These are phyloP conservation scores for Aspergillus intermedius DNA, from an alignment of 2,329 filamentous ascomycete species.

Conservation along the genomic window DNA sequence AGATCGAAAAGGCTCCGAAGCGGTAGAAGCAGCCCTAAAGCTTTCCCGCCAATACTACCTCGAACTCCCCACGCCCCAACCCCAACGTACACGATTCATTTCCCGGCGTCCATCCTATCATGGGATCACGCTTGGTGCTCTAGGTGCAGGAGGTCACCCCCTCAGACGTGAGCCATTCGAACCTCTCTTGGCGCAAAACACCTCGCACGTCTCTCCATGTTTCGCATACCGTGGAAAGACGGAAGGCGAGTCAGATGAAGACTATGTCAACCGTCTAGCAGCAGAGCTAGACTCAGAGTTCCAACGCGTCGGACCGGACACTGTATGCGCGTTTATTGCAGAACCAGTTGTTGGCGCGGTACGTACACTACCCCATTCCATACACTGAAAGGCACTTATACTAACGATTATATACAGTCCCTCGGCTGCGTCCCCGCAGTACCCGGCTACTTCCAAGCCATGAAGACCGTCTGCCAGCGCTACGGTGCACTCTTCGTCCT, in stretches of 20 bases:
- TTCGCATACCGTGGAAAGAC: constrained; percentile 56
- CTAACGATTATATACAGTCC: constrained; percentile 36
- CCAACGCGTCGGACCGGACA: constrained; percentile 55
- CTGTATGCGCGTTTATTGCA: constrained; percentile 64
- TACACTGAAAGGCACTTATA: neutral
- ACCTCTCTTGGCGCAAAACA: constrained; percentile 50
- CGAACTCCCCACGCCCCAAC: constrained; percentile 49
- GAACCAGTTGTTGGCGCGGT: constrained; percentile 68
- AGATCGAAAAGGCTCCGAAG: constrained; percentile 52
- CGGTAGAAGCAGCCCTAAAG: constrained; percentile 63
- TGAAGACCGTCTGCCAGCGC: constrained; percentile 61
- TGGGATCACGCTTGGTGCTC: constrained; percentile 61
- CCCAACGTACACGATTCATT: constrained; percentile 56
- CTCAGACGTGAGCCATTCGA: constrained; percentile 57
- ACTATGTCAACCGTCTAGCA: constrained; percentile 56
- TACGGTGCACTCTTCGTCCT: constrained; percentile 69
- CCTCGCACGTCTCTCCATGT: constrained; percentile 60
- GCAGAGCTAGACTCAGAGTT: constrained; percentile 64
- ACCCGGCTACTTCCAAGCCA: constrained; percentile 62
- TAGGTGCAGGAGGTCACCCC: constrained; percentile 59
- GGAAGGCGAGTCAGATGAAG: constrained; percentile 47
- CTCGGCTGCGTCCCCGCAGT: constrained; percentile 63
- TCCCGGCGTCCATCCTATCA: constrained; percentile 62
- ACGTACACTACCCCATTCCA: constrained; percentile 24
- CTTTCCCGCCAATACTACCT: constrained; percentile 60